Percentiles rank a stretch among this genome's conserved stretches.
Conservation (phyloP, 1,284 basidiomycete genomes). For the Cryptococcus hybrid region DNA sequence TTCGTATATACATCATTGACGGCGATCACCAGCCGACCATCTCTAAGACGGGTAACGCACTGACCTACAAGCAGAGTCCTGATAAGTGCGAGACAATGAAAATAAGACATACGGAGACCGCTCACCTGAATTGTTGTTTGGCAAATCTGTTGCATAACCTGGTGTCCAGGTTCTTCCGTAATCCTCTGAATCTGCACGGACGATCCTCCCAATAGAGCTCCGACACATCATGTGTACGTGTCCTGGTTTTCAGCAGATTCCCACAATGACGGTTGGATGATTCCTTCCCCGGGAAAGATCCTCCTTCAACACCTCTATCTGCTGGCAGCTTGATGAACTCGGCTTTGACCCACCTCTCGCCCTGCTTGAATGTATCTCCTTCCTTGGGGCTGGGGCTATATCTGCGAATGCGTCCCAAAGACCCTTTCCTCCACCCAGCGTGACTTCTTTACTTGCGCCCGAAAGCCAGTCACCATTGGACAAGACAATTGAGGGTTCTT, state of each 20-base stretch:
- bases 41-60: too few species aligned
- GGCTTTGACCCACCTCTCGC: constrained; percentile 15
- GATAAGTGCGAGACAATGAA: too few species aligned
- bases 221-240: too few species aligned
- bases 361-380: constrained; percentile 11
- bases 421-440: constrained; percentile 9
- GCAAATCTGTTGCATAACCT: too few species aligned
- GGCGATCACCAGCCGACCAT: too few species aligned
- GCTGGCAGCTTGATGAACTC: constrained; percentile 14
- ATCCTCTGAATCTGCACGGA: too few species aligned
- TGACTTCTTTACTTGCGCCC: constrained; percentile 19
- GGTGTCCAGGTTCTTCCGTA: too few species aligned
- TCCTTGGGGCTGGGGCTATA: constrained; percentile 4
- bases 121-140: too few species aligned
- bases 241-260: not conserved
- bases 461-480: constrained; percentile 19
- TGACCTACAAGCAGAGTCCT: too few species aligned
- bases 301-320: constrained; percentile 12
- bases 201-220: too few species aligned
- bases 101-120: too few species aligned
- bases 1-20: too few species aligned
- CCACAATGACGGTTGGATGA: constrained; percentile 21
- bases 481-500: constrained; percentile 5
- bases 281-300: constrained; percentile 20
- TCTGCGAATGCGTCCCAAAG: constrained; percentile 20